Conservation (phyloP, 257 asterid genomes). For the Marsdenia floribunda region DNA sequence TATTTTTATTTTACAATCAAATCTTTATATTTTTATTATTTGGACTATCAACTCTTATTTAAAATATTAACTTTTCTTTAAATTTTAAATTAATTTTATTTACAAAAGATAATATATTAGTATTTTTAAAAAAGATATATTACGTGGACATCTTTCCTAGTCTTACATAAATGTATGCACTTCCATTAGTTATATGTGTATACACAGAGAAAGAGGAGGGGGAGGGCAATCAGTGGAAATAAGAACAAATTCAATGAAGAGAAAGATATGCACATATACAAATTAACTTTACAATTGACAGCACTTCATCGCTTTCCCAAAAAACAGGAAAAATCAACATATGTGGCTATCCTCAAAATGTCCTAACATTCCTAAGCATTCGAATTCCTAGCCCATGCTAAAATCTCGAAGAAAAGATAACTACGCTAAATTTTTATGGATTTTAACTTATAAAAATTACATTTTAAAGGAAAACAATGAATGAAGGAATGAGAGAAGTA, state of each 20-base stretch:
- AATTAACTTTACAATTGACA: not conserved
- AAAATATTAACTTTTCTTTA: too few relatives aligned
- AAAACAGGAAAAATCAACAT: not conserved
- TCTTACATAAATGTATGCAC: too few relatives aligned
- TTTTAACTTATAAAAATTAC: not conserved
- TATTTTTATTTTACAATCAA: too few relatives aligned
- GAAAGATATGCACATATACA: not conserved
- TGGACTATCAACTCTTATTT: too few relatives aligned
- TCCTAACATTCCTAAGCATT: not conserved
- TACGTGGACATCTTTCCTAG: too few relatives aligned
- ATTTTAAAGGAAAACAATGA: not conserved
- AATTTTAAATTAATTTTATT: too few relatives aligned
- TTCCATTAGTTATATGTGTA: too few relatives aligned
- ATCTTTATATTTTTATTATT: too few relatives aligned
- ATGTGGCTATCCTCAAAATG: not conserved
- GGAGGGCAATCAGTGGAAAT: not conserved
- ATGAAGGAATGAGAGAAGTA: not conserved
- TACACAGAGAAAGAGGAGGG: too few relatives aligned
- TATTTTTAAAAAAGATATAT: too few relatives aligned
- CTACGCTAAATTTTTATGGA: not conserved
- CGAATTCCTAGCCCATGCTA: not conserved
- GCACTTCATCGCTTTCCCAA: not conserved
- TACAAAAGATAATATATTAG: too few relatives aligned
- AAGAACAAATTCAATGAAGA: not conserved
- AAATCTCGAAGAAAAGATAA: not conserved